These are phyloP conservation scores for Gliomastix tumulicola DNA, from an alignment of 2,329 filamentous ascomycete species.

Conservation along the genomic window DNA sequence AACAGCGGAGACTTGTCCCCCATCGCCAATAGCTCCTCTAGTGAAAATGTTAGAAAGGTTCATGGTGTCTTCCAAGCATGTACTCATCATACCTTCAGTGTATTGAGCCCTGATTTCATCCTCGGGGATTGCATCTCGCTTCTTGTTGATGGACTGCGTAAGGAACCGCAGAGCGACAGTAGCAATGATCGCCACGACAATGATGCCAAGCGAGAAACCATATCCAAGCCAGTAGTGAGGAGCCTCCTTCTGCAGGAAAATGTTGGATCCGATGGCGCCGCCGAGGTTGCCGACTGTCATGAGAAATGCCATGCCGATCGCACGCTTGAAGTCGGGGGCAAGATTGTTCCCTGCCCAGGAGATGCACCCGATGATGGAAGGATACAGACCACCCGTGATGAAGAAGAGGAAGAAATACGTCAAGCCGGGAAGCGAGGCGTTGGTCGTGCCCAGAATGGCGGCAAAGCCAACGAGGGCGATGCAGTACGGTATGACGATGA, in stretches of 20 bases:
- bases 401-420: constrained; percentile 17
- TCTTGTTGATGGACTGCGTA: constrained; percentile 8
- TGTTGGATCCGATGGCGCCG: constrained; percentile 6
- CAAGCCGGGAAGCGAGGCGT: constrained; percentile 12
- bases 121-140: constrained; percentile 8
- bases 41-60: no score
- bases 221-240: constrained; percentile 6
- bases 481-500: constrained; percentile 6
- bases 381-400: constrained; percentile 15
- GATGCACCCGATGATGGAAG: constrained; percentile 14
- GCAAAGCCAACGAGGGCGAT: constrained; percentile 6
- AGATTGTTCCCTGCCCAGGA: constrained; percentile 9
- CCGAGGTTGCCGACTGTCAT: constrained; percentile 6
- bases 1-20: constrained; percentile 15
- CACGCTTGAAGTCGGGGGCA: constrained; percentile 7
- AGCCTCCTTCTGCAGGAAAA: constrained; percentile 5
- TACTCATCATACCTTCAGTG: constrained; percentile 7
- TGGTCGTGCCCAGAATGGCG: constrained; percentile 6
- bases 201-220: constrained; percentile 4
- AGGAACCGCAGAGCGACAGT: constrained; percentile 1
- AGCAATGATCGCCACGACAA: constrained; percentile 1
- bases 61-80: no score
- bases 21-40: constrained; percentile 15
- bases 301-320: constrained; percentile 7
- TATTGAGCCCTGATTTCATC: constrained; percentile 10